These are phyloP conservation scores for Annulohypoxylon truncatum DNA, from an alignment of 2,329 filamentous ascomycete species.

Conservation along the genomic window DNA sequence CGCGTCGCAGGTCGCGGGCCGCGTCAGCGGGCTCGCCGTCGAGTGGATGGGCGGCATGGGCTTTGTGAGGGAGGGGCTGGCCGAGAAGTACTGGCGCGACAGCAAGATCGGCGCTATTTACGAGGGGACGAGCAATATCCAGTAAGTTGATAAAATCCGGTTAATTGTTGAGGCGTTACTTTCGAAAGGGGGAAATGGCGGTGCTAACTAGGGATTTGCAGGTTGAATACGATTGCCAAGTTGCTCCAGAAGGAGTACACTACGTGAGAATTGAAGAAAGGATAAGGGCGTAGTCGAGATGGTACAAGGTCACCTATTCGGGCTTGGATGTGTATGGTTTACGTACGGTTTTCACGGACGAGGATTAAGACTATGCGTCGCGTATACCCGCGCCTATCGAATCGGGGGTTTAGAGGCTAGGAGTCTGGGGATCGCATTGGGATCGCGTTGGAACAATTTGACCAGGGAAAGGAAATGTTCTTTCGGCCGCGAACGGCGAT, in stretches of 20 bases:
- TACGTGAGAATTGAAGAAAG: slow-evolving; percentile 42
- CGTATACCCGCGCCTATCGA: slow-evolving; percentile 3
- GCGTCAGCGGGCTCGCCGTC: slow-evolving; percentile 85
- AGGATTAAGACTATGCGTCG: neutral
- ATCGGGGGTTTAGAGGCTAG: neutral
- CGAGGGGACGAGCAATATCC: slow-evolving; percentile 86
- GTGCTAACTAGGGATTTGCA: slow-evolving; percentile 49
- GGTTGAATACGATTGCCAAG: slow-evolving; percentile 73
- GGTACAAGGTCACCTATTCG: neutral
- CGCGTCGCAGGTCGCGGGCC: slow-evolving; percentile 90
- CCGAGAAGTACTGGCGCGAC: slow-evolving; percentile 97
- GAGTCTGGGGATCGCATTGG: neutral
- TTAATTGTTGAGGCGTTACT: too few species aligned
- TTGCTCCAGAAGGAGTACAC: slow-evolving; percentile 72
- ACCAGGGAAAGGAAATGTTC: neutral
- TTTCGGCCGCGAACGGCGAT: neutral
- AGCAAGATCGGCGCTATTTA: slow-evolving; percentile 99
- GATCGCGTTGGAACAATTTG: neutral
- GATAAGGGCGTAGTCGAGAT: neutral
- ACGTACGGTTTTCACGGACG: neutral
- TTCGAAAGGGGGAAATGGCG: neutral
- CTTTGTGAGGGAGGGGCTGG: slow-evolving; percentile 94
- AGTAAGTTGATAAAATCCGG: slow-evolving; percentile 62
- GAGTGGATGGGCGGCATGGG: slow-evolving; percentile 99
- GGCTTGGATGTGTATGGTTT: slow-evolving; percentile 1